phyloP scores from a whole-genome alignment of 177 flowering plant species.

The Vitis hybrid region DNA sequence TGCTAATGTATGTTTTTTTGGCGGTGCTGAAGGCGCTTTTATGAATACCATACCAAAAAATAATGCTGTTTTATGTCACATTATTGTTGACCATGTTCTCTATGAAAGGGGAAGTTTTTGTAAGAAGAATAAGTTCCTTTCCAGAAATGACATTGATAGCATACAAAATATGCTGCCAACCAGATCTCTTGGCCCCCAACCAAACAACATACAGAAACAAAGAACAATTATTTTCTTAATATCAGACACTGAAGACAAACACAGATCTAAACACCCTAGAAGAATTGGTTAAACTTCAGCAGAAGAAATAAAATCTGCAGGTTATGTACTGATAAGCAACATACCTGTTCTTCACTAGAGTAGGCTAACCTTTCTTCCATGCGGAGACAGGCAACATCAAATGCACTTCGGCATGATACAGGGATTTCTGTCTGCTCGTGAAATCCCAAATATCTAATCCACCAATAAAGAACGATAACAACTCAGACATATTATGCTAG shows the following conservation, averaged over 20 bases:
- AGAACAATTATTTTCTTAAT: not conserved
- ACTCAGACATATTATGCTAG: not conserved
- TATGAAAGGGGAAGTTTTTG: no score
- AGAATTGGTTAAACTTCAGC: no score
- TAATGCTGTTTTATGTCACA: no score
- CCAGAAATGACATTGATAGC: no score
- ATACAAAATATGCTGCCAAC: not conserved
- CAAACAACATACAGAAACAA: not conserved
- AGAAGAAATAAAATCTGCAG: conserved; percentile 4
- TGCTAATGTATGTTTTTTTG: no score
- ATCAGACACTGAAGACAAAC: not conserved
- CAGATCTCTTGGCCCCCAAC: not conserved
- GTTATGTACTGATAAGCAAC: not conserved
- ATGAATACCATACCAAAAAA: no score
- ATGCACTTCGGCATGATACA: conserved; percentile 61
- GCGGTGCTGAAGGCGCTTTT: no score
- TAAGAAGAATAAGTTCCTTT: no score
- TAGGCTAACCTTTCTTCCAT: conserved; percentile 92
- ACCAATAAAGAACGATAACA: not conserved
- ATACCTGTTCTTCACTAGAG: conserved; percentile 71
- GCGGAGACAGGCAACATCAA: conserved; percentile 72
- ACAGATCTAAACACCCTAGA: not conserved
- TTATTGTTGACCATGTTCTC: no score
- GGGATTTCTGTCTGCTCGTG: conserved; percentile 73
- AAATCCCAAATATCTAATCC: conserved; percentile 78